Percentiles rank a stretch among this genome's conserved stretches.
phyloP scores from a whole-genome alignment of 1,284 basidiomycete species.

The Sanguinoderma infundibulare region DNA sequence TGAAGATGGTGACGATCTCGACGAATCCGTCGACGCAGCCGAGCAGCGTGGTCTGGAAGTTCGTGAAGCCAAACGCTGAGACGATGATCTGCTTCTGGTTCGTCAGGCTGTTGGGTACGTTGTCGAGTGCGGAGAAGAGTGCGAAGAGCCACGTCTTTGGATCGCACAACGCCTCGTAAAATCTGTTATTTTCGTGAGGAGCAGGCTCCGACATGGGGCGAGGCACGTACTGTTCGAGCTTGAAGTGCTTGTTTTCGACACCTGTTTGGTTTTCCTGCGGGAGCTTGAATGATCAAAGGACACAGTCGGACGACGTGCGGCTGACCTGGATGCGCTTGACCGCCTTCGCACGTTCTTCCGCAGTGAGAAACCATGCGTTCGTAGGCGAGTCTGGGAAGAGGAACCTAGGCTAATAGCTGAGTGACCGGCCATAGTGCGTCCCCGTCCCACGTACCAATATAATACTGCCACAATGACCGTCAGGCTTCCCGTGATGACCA shows the following conservation, averaged over 20 bases:
- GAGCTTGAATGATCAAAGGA: neutral
- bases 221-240: slow-evolving; percentile 46
- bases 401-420: slow-evolving; percentile 46
- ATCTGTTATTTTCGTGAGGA: slow-evolving; percentile 44
- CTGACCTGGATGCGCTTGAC: slow-evolving; percentile 67
- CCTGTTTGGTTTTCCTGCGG: slow-evolving; percentile 42
- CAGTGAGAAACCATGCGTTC: slow-evolving; percentile 71
- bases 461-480: slow-evolving; percentile 56
- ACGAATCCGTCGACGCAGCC: slow-evolving; percentile 70
- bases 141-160: slow-evolving; percentile 77
- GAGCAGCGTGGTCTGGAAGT: slow-evolving; percentile 70
- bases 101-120: slow-evolving; percentile 72
- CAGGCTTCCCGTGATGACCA: slow-evolving; percentile 71
- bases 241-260: slow-evolving; percentile 45
- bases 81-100: slow-evolving; percentile 75
- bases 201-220: too few relatives aligned
- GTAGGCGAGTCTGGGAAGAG: slow-evolving; percentile 75
- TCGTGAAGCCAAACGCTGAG: slow-evolving; percentile 66
- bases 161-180: slow-evolving; percentile 69
- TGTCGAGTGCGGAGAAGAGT: slow-evolving; percentile 63
- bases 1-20: slow-evolving; percentile 70
- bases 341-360: slow-evolving; percentile 61
- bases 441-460: slow-evolving; percentile 57
- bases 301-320: neutral
- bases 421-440: slow-evolving; percentile 25